phyloP scores from a whole-genome alignment of 2,329 filamentous ascomycete species.

The Penicillium glabrum region DNA sequence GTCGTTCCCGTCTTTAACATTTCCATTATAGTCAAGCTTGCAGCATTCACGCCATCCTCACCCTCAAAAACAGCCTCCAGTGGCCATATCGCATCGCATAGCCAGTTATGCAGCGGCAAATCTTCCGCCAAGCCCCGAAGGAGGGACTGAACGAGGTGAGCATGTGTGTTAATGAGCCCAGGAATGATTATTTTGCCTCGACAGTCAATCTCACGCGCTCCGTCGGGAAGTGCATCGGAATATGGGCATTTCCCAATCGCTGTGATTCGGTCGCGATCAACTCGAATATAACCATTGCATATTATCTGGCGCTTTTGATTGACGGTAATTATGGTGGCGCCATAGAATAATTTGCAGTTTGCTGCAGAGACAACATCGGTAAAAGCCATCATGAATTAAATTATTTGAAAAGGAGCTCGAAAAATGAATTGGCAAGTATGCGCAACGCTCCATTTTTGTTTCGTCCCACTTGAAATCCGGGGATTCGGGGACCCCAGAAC shows the following conservation, averaged over 20 bases:
- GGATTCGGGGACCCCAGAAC: neutral
- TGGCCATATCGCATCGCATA: constrained; percentile 39
- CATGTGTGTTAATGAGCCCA: constrained; percentile 38
- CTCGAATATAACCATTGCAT: constrained; percentile 13
- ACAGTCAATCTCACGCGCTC: constrained; percentile 26
- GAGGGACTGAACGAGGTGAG: constrained; percentile 37
- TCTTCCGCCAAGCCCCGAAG: constrained; percentile 33
- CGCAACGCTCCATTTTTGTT: neutral
- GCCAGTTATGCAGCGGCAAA: constrained; percentile 25
- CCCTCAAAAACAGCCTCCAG: constrained; percentile 36
- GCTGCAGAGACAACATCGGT: neutral
- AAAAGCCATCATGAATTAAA: neutral
- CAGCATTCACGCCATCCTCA: constrained; percentile 35
- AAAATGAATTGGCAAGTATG: neutral
- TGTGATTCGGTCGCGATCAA: constrained; percentile 9
- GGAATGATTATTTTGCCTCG: constrained; percentile 34
- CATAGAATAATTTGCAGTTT: constrained; percentile 15
- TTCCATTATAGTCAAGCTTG: constrained; percentile 35
- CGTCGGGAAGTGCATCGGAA: neutral
- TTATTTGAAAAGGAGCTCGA: neutral
- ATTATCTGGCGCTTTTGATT: constrained; percentile 16
- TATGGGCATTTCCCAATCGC: constrained; percentile 8
- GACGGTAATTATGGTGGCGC: constrained; percentile 19
- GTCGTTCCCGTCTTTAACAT: constrained; percentile 42
- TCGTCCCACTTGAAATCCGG: neutral